Percentiles rank a stretch among this genome's conserved stretches.
Evolutionary conservation across 73 alveolate species (phyloP).

Genomic region (Diophrys appendiculata): DNA sequence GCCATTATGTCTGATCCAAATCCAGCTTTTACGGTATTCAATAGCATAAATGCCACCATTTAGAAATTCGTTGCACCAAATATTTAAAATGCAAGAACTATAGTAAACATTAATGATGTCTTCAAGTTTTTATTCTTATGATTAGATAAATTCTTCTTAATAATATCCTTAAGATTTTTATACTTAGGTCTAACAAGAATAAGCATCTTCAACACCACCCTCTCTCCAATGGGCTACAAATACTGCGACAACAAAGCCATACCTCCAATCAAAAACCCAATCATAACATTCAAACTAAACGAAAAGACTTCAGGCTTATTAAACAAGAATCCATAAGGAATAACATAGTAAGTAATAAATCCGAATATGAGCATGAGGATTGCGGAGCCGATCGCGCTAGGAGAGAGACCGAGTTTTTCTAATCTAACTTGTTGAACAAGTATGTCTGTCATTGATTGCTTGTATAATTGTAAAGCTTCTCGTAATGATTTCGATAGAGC

Average conservation of each 20-base stretch:
- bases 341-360: conserved; percentile 85
- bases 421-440: conserved; percentile 78
- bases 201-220: conserved; percentile 30
- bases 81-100: conserved; percentile 87
- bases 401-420: conserved; percentile 92
- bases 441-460: conserved; percentile 69
- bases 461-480: conserved; percentile 63
- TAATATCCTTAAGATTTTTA: conserved; percentile 71
- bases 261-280: conserved; percentile 89
- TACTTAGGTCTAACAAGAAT: conserved; percentile 47
- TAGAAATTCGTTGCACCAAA: conserved; percentile 91
- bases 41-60: not conserved
- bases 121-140: conserved; percentile 89
- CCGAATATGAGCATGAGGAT: conserved; percentile 81
- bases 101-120: conserved; percentile 91
- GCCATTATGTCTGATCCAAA: conserved; percentile 1
- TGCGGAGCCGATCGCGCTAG: conserved; percentile 66
- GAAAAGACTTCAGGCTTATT: conserved; percentile 71
- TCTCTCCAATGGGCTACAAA: conserved; percentile 70
- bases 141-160: conserved; percentile 81
- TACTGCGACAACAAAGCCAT: conserved; percentile 73
- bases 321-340: conserved; percentile 85
- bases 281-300: conserved; percentile 76
- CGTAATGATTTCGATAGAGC: conserved; percentile 85
- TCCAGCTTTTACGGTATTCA: not conserved